These are phyloP conservation scores for Fusarium zealandicum DNA, from an alignment of 2,329 filamentous ascomycete species.

Conservation along the genomic window DNA sequence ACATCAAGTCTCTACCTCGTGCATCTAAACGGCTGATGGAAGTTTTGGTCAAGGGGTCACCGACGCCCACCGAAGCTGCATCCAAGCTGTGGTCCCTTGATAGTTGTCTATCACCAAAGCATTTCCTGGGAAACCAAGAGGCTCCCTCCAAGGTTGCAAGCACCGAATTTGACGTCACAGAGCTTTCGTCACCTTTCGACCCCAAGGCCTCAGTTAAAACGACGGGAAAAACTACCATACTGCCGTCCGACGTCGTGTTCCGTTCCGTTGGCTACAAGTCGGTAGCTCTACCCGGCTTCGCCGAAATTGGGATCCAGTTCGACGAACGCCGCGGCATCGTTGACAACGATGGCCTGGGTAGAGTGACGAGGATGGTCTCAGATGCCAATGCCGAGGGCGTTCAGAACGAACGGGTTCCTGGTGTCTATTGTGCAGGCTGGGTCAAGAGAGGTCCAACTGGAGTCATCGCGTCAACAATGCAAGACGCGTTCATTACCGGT, in stretches of 20 bases:
- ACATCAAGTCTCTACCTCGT: constrained; percentile 74
- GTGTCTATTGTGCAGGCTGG: constrained; percentile 94
- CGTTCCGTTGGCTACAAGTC: constrained; percentile 96
- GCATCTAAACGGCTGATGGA: constrained; percentile 80
- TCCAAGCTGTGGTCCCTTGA: constrained; percentile 82
- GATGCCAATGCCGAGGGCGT: constrained; percentile 40
- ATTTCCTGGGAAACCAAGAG: constrained; percentile 63
- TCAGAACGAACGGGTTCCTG: constrained; percentile 60
- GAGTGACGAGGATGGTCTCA: constrained; percentile 60
- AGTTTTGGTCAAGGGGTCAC: constrained; percentile 78
- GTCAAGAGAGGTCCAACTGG: constrained; percentile 94
- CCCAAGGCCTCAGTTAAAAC: constrained; percentile 56
- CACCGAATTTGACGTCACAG: constrained; percentile 71
- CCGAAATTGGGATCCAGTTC: constrained; percentile 78
- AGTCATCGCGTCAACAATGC: constrained; percentile 95
- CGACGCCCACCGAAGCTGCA: constrained; percentile 55
- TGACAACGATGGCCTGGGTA: constrained; percentile 80
- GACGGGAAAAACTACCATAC: constrained; percentile 57
- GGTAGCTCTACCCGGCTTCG: constrained; percentile 75
- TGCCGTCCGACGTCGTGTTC: constrained; percentile 79
- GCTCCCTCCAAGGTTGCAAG: constrained; percentile 62
- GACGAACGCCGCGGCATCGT: constrained; percentile 77
- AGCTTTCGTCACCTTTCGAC: constrained; percentile 63
- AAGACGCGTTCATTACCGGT: constrained; percentile 88
- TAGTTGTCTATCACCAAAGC: constrained; percentile 80